A percentile compares a stretch with the other conserved stretches of the same genome.
These are phyloP conservation scores for Bombardia bombarda DNA, from an alignment of 495 filamentous ascomycete genomes.

Conservation along the genomic window DNA sequence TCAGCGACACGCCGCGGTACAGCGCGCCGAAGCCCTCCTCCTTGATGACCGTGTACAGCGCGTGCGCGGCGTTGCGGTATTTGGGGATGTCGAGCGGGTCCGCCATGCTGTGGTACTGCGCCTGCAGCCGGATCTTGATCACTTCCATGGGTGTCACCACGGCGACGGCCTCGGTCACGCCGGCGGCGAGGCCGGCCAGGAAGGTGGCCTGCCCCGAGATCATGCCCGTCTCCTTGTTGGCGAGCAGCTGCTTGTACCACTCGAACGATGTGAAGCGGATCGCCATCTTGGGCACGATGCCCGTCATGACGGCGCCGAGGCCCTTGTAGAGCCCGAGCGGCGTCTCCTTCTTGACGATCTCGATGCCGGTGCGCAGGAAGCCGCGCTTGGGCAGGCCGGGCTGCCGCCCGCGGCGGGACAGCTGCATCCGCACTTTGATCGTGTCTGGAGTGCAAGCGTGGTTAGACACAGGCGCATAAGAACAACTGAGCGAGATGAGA, in stretches of 20 bases:
- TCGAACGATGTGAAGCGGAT: slow-evolving; percentile 98
- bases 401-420: slow-evolving; percentile 73
- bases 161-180: slow-evolving; percentile 91
- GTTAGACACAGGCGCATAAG: too few relatives aligned
- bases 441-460: too few relatives aligned
- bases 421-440: slow-evolving; percentile 99
- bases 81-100: slow-evolving; percentile 87
- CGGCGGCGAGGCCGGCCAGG: slow-evolving; percentile 81
- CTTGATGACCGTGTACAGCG: slow-evolving; percentile 80
- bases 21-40: slow-evolving; percentile 85
- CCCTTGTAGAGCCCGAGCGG: slow-evolving; percentile 92
- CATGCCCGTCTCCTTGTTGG: slow-evolving; percentile 52
- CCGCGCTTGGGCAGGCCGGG: slow-evolving; percentile 79
- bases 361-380: slow-evolving; percentile 77
- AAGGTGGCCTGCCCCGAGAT: slow-evolving; percentile 76
- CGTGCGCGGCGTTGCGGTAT: slow-evolving; percentile 96
- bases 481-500: too few relatives aligned
- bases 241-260: slow-evolving; percentile 79
- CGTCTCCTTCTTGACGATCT: slow-evolving; percentile 85
- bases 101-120: slow-evolving; percentile 89
- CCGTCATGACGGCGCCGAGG: slow-evolving; percentile 87
- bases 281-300: slow-evolving; percentile 99
- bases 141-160: slow-evolving; percentile 99
- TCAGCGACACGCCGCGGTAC: slow-evolving; percentile 89
- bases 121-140: slow-evolving; percentile 95